Evolutionary conservation across 2,329 filamentous ascomycete species (phyloP).

Genomic region (Calycina herbarum): DNA sequence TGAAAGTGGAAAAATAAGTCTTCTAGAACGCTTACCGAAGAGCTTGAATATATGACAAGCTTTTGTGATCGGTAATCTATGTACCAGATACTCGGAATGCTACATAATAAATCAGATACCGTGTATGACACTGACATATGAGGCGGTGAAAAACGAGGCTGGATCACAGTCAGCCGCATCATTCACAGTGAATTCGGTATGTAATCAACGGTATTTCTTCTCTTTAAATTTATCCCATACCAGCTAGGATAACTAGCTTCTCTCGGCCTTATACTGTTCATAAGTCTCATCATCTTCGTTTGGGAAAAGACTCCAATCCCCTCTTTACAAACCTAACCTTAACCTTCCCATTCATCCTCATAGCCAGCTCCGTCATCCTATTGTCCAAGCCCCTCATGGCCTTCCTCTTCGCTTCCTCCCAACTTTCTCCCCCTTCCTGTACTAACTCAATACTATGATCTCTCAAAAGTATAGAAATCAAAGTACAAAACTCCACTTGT

Average conservation of each 20-base stretch:
- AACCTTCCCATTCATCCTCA: constrained; percentile 24
- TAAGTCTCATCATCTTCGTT: background rate
- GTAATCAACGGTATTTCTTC: background rate
- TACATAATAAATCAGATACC: background rate
- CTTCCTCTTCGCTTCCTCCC: constrained; percentile 21
- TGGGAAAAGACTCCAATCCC: constrained; percentile 22
- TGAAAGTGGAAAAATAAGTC: background rate
- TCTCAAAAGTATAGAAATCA: constrained; percentile 29
- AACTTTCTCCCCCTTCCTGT: constrained; percentile 13
- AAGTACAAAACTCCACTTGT: constrained; percentile 36
- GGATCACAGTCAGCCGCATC: background rate
- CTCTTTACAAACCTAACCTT: constrained; percentile 29
- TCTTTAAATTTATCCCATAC: background rate
- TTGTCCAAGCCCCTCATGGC: constrained; percentile 19
- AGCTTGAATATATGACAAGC: background rate
- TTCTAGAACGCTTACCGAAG: background rate
- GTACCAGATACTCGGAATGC: background rate
- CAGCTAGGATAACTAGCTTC: background rate
- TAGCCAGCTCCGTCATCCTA: constrained; percentile 19
- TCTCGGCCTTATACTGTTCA: background rate
- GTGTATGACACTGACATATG: background rate
- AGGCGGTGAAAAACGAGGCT: no score
- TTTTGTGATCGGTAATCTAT: background rate
- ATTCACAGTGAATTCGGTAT: background rate
- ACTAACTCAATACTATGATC: constrained; percentile 26